Conservation (phyloP, 441 rosid genomes). For the Euphorbia celastroides region DNA sequence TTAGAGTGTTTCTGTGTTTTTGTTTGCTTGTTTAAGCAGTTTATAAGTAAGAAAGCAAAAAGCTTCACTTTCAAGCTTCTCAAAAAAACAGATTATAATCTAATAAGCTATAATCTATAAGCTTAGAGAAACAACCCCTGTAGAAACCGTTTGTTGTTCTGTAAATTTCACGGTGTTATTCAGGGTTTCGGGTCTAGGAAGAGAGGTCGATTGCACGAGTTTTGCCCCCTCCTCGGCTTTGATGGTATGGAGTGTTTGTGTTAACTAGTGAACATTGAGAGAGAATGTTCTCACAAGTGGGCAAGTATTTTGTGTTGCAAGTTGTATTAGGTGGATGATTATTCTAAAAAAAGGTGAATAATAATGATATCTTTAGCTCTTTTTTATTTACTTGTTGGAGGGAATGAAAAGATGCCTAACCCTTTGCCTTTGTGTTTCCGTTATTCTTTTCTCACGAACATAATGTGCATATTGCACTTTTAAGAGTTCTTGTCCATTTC, state of each 20-base stretch:
- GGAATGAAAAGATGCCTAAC: not conserved
- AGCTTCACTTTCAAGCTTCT: too few relatives aligned
- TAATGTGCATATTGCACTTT: too few relatives aligned
- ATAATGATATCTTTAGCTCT: not conserved
- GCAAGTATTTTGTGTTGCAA: not conserved
- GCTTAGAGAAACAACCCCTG: too few relatives aligned
- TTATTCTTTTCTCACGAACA: not conserved
- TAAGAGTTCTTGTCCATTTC: too few relatives aligned
- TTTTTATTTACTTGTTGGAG: not conserved
- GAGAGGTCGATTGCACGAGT: slow-evolving; percentile 36
- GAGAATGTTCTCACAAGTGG: not conserved
- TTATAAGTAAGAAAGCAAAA: too few relatives aligned
- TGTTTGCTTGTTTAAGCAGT: too few relatives aligned
- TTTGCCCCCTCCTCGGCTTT: slow-evolving; percentile 38
- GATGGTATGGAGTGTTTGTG: not conserved
- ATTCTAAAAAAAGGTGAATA: too few relatives aligned
- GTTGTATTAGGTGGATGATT: not conserved
- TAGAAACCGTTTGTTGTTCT: not conserved
- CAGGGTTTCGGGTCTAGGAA: slow-evolving; percentile 19
- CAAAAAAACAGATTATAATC: too few relatives aligned
- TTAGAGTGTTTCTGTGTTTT: too few relatives aligned
- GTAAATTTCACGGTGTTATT: not conserved
- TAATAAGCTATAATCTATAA: too few relatives aligned
- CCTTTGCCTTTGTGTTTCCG: not conserved
- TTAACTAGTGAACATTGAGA: not conserved